These are phyloP conservation scores for Phoenix dactylifera DNA, from an alignment of 176 grass and related monocot species.

Conservation along the genomic window DNA sequence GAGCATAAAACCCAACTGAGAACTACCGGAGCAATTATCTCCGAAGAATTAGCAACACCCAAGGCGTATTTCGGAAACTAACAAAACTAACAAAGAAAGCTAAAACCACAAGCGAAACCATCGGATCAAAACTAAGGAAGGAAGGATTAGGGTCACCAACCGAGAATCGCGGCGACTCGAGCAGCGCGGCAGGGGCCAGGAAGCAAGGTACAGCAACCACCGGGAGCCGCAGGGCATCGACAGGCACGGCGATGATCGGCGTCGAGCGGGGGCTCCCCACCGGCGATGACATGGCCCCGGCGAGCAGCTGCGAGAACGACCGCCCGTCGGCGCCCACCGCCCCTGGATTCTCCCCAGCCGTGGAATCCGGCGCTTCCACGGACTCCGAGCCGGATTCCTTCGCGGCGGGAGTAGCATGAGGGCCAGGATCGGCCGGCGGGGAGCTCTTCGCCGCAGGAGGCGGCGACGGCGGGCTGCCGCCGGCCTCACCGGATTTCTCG, in stretches of 20 bases:
- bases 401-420: neutral
- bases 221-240: conserved; percentile 31
- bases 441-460: neutral
- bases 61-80: neutral
- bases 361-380: neutral
- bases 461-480: neutral
- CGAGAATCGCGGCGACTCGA: conserved; percentile 46
- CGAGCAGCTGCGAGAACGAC: conserved; percentile 22
- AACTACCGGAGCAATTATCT: no score
- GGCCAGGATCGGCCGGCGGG: neutral
- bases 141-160: conserved; percentile 37
- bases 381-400: neutral
- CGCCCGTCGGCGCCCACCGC: conserved; percentile 12
- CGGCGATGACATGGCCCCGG: conserved; percentile 19
- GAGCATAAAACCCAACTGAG: no score
- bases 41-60: no score
- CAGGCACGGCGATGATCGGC: conserved; percentile 13
- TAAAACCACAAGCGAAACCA: neutral
- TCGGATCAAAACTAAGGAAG: neutral
- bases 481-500: neutral
- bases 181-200: conserved; percentile 32
- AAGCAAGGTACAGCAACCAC: conserved; percentile 58
- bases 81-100: neutral
- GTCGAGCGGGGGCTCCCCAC: conserved; percentile 16
- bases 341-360: no score